phyloP scores from a whole-genome alignment of 225 moss, liverwort and hornwort species.

The Sphagnum contortum region DNA sequence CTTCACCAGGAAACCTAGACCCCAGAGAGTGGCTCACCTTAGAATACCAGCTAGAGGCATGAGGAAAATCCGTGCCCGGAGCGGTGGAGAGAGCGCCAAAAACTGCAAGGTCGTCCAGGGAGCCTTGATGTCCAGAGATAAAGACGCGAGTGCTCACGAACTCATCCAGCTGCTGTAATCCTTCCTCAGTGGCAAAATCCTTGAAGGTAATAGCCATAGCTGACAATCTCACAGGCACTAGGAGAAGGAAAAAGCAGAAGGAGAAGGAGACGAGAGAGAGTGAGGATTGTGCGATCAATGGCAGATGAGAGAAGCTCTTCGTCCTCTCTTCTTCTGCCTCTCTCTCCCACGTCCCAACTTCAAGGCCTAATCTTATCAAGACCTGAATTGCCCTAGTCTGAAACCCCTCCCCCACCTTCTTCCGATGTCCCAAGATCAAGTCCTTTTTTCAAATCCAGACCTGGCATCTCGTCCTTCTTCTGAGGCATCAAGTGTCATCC shows the following conservation, averaged over 20 bases:
- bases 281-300: no score
- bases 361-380: no score
- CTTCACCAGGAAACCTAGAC: slow-evolving; percentile 32
- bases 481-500: no score
- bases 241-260: background rate
- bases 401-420: no score
- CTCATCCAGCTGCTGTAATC: slow-evolving; percentile 20
- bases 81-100: slow-evolving; percentile 26
- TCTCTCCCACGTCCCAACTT: no score
- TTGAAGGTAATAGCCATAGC: slow-evolving; percentile 19
- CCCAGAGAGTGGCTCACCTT: slow-evolving; percentile 44
- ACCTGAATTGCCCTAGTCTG: no score
- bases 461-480: no score
- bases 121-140: slow-evolving; percentile 22
- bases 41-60: slow-evolving; percentile 49
- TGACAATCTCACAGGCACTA: background rate
- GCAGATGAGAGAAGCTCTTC: no score
- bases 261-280: no score
- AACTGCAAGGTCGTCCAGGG: slow-evolving; percentile 56
- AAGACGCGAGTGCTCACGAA: slow-evolving; percentile 18
- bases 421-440: no score
- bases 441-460: no score
- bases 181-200: slow-evolving; percentile 17
- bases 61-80: slow-evolving; percentile 26
- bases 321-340: no score